phyloP scores from a whole-genome alignment of 768 basidiomycete genomes.

The Leccinum longicurvipes region DNA sequence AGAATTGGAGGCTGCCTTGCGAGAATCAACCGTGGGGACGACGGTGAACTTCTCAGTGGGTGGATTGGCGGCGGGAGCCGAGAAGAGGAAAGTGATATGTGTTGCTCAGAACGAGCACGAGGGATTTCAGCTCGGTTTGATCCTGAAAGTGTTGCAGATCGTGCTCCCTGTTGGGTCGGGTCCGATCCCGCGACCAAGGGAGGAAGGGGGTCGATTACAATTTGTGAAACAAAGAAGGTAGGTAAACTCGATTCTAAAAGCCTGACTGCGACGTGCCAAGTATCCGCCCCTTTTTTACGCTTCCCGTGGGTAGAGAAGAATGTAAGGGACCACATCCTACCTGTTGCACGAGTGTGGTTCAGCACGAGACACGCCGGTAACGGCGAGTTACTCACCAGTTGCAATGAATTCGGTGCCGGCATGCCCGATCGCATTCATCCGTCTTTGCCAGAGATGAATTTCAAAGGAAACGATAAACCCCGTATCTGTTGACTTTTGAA shows the following conservation, averaged over 20 bases:
- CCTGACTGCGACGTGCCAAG: slow-evolving; percentile 45
- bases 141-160: background rate
- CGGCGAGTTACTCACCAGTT: slow-evolving; percentile 7
- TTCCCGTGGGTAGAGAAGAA: slow-evolving; percentile 21
- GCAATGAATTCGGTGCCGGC: slow-evolving; percentile 71
- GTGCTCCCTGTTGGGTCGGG: background rate
- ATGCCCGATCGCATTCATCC: slow-evolving; percentile 59
- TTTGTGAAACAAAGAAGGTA: slow-evolving; percentile 16
- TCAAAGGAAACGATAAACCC: slow-evolving; percentile 52
- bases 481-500: slow-evolving; percentile 45
- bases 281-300: slow-evolving; percentile 1
- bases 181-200: background rate
- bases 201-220: slow-evolving; percentile 6
- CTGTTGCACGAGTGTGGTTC: slow-evolving; percentile 1
- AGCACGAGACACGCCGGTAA: background rate
- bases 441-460: slow-evolving; percentile 59
- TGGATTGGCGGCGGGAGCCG: slow-evolving; percentile 1
- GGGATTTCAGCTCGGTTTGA: background rate
- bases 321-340: slow-evolving; percentile 24
- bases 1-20: background rate
- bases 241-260: slow-evolving; percentile 18
- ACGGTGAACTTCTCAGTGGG: background rate
- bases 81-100: background rate
- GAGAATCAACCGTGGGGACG: background rate
- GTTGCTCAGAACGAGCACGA: background rate